phyloP scores from a whole-genome alignment of 257 asterid genomes.

The Thymus quinquecostatus region DNA sequence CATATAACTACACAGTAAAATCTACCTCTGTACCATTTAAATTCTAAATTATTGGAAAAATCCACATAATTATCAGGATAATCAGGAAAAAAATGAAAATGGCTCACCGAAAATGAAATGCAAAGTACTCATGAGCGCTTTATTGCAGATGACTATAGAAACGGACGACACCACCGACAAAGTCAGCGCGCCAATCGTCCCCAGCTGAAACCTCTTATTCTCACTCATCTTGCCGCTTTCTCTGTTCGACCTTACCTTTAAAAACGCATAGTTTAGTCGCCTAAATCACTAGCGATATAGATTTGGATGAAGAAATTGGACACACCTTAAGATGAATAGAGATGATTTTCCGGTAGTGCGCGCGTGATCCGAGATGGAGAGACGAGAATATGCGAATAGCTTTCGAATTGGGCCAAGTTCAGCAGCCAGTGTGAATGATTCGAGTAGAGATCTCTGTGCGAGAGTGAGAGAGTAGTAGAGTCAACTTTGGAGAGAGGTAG shows the following conservation, averaged over 20 bases:
- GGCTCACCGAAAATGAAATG: constrained; percentile 82
- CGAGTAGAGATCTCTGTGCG: constrained; percentile 36
- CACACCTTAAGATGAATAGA: constrained; percentile 19
- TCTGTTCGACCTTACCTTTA: constrained; percentile 25
- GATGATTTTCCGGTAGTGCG: neutral
- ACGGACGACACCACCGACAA: constrained; percentile 85
- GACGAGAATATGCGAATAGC: neutral
- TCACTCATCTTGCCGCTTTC: constrained; percentile 58
- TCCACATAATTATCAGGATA: neutral
- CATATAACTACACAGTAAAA: too few relatives aligned
- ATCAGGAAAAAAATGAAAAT: neutral
- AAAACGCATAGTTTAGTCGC: constrained; percentile 26
- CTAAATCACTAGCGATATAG: constrained; percentile 21
- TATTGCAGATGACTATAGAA: constrained; percentile 81
- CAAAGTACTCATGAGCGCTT: constrained; percentile 81
- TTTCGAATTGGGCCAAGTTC: constrained; percentile 40
- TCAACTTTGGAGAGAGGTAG: neutral
- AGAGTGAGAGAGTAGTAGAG: constrained; percentile 14
- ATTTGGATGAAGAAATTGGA: neutral
- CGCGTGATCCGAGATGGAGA: constrained; percentile 38
- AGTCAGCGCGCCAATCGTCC: constrained; percentile 78
- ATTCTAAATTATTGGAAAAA: neutral
- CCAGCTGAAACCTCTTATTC: constrained; percentile 63
- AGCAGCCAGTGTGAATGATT: constrained; percentile 39
- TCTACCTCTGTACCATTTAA: too few relatives aligned